phyloP scores from a whole-genome alignment of 305 asterid species.

The Euphrasia arctica region DNA sequence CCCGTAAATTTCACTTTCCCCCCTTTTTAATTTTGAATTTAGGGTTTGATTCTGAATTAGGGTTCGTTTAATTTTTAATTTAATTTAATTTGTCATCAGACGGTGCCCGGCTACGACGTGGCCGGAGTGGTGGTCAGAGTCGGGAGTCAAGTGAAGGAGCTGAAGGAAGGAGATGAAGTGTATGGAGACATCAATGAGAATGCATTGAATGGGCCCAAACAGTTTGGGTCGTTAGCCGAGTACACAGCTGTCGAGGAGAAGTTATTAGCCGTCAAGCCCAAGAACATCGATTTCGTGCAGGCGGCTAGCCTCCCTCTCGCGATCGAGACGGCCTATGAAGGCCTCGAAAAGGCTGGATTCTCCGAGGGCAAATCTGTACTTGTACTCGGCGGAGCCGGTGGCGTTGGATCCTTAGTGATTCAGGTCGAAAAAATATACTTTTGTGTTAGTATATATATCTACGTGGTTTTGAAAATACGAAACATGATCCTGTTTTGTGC shows the following conservation, averaged over 20 bases:
- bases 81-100: slow-evolving; percentile 33
- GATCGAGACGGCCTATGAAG: slow-evolving; percentile 84
- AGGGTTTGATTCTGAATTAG: neutral
- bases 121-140: slow-evolving; percentile 85
- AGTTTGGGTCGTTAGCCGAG: slow-evolving; percentile 78
- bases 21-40: slow-evolving; percentile 6
- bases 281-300: slow-evolving; percentile 59
- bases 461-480: neutral
- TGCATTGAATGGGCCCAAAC: slow-evolving; percentile 71
- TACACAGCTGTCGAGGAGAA: slow-evolving; percentile 91
- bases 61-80: neutral
- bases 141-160: slow-evolving; percentile 69
- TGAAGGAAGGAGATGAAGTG: slow-evolving; percentile 86
- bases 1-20: slow-evolving; percentile 48
- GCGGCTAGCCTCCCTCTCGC: slow-evolving; percentile 90
- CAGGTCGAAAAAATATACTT: slow-evolving; percentile 43
- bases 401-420: slow-evolving; percentile 89
- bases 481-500: slow-evolving; percentile 19
- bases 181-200: slow-evolving; percentile 76
- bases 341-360: slow-evolving; percentile 67
- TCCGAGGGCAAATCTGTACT: slow-evolving; percentile 76
- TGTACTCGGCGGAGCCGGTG: slow-evolving; percentile 98
- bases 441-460: neutral
- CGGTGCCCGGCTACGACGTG: slow-evolving; percentile 92
- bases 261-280: slow-evolving; percentile 72